These are phyloP conservation scores for Melaleuca quinquenervia DNA, from an alignment of 345 rosid genomes.

Conservation along the genomic window DNA sequence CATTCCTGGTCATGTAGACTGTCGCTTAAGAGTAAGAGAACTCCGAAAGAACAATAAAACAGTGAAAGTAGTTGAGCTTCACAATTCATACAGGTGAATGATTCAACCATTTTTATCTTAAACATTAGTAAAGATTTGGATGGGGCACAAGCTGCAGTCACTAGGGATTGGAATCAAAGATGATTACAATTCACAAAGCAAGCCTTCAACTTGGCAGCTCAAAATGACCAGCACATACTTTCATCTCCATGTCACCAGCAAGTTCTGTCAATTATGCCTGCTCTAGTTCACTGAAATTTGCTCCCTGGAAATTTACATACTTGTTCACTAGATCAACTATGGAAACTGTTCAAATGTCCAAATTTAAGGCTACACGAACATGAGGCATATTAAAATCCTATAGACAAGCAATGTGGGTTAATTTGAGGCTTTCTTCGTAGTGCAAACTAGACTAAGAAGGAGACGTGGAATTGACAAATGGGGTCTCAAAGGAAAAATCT, in stretches of 20 bases:
- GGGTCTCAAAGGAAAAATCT: neutral
- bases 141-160: neutral
- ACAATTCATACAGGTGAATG: neutral
- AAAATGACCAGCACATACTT: neutral
- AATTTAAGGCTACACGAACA: neutral
- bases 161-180: neutral
- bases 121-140: neutral
- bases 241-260: neutral
- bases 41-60: neutral
- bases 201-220: neutral
- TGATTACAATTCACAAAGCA: neutral
- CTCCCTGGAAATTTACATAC: neutral
- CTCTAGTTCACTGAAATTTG: neutral
- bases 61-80: neutral
- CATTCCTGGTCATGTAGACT: neutral
- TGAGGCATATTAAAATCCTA: neutral
- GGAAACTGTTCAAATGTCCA: neutral
- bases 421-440: neutral
- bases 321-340: neutral
- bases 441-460: neutral
- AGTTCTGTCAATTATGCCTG: neutral
- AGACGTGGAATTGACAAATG: neutral
- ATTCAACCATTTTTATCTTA: neutral
- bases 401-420: neutral
- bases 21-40: neutral